Conservation (phyloP, 2,329 filamentous ascomycete genomes). For the Trichoderma afroharzianum region DNA sequence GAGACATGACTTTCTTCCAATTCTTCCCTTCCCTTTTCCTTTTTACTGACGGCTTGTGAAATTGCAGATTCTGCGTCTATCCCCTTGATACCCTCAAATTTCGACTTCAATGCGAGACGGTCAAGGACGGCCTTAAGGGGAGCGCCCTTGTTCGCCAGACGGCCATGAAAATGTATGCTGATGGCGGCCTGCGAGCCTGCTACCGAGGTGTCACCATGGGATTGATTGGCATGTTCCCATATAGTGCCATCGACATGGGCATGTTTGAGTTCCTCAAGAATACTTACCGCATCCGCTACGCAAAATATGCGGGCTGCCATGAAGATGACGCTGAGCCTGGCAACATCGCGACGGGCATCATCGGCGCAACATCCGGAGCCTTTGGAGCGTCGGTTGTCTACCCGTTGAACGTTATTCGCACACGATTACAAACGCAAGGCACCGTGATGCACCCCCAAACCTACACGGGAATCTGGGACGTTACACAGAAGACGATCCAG, state of each 20-base stretch:
- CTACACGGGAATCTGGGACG: slow-evolving; percentile 88
- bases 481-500: slow-evolving; percentile 75
- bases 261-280: slow-evolving; percentile 93
- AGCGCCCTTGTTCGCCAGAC: slow-evolving; percentile 80
- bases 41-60: slow-evolving; percentile 23
- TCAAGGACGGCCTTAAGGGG: slow-evolving; percentile 77
- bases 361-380: slow-evolving; percentile 87
- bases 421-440: slow-evolving; percentile 88
- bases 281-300: slow-evolving; percentile 65
- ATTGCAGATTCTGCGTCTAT: slow-evolving; percentile 77
- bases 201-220: slow-evolving; percentile 95
- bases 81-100: slow-evolving; percentile 82
- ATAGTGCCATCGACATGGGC: slow-evolving; percentile 92
- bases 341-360: slow-evolving; percentile 79
- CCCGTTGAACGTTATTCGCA: slow-evolving; percentile 88
- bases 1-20: neutral
- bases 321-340: slow-evolving; percentile 80
- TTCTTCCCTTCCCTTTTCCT: too few species aligned
- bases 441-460: slow-evolving; percentile 86
- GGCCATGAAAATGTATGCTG: slow-evolving; percentile 78
- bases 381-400: slow-evolving; percentile 94
- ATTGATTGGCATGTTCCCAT: slow-evolving; percentile 93
- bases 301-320: slow-evolving; percentile 64
- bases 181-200: slow-evolving; percentile 70
- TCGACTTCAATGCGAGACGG: slow-evolving; percentile 88